These are phyloP conservation scores for Oryza brachyantha DNA, from an alignment of 176 grass and related monocot genomes.

Conservation along the genomic window DNA sequence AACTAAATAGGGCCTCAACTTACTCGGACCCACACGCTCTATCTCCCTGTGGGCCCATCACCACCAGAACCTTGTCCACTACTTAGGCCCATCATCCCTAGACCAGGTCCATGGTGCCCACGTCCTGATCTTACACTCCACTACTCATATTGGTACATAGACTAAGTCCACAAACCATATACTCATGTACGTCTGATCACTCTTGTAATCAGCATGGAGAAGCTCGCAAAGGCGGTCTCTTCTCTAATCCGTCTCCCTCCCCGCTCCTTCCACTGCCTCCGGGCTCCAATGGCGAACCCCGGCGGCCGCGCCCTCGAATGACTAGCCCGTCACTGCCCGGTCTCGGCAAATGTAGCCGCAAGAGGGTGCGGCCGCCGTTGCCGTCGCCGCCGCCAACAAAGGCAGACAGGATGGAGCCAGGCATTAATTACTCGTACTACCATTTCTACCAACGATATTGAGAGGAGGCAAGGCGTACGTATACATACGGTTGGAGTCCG, in stretches of 20 bases:
- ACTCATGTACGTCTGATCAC: not conserved
- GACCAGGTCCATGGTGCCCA: not conserved
- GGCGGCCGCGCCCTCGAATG: not conserved
- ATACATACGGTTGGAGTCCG: conserved; percentile 8
- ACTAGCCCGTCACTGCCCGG: not conserved
- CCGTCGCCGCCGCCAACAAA: not conserved
- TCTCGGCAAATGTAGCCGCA: conserved; percentile 24
- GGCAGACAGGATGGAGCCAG: conserved; percentile 53
- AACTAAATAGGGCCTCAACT: too few relatives aligned
- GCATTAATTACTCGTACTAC: conserved; percentile 30
- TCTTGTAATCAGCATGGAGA: not conserved
- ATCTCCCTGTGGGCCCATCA: not conserved
- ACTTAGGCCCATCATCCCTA: not conserved
- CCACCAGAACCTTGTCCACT: not conserved
- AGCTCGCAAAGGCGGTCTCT: not conserved
- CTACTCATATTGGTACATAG: not conserved
- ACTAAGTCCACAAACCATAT: not conserved
- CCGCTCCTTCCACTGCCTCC: not conserved
- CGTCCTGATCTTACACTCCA: not conserved
- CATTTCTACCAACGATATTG: conserved; percentile 13
- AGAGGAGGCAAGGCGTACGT: not conserved
- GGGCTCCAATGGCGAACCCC: conserved; percentile 28
- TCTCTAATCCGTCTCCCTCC: not conserved
- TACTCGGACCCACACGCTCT: not conserved
- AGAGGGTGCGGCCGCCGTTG: conserved; percentile 6